phyloP scores from a whole-genome alignment of 345 rosid genomes.

The Citrus australasica region DNA sequence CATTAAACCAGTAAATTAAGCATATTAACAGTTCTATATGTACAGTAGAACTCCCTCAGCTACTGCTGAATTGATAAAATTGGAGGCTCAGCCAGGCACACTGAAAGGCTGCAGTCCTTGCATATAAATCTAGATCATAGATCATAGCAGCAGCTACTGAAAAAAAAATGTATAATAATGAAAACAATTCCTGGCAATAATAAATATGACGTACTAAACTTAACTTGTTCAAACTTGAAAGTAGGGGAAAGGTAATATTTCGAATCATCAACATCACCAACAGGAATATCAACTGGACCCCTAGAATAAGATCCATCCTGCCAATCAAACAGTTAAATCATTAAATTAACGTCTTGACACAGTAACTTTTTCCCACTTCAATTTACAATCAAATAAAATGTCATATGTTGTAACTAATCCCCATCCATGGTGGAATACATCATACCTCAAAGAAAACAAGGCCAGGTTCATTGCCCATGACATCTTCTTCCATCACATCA shows the following conservation, averaged over 20 bases:
- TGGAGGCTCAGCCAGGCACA: background rate
- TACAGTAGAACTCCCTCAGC: background rate
- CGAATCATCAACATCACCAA: slow-evolving; percentile 55
- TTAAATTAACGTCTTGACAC: background rate
- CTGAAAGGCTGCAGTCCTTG: background rate
- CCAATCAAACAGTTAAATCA: slow-evolving; percentile 5
- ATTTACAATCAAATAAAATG: background rate
- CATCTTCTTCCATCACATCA: slow-evolving; percentile 90
- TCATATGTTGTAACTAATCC: background rate
- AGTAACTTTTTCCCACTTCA: background rate
- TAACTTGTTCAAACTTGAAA: slow-evolving; percentile 83
- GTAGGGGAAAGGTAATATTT: slow-evolving; percentile 69
- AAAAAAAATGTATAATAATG: background rate
- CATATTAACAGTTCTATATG: background rate
- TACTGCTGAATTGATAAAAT: background rate
- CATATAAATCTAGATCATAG: too few species aligned
- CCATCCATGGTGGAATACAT: background rate
- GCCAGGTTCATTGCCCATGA: slow-evolving; percentile 73
- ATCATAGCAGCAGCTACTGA: background rate
- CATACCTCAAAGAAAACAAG: slow-evolving; percentile 87
- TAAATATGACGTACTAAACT: slow-evolving; percentile 15
- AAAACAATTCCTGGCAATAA: background rate
- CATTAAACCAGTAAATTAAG: background rate
- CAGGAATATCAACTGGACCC: slow-evolving; percentile 78
- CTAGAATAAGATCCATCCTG: slow-evolving; percentile 96